Evolutionary conservation across 2,329 filamentous ascomycete species (phyloP), one percentile per base, ranked within the genome.

Genomic region (Dothistroma pini): DNA sequence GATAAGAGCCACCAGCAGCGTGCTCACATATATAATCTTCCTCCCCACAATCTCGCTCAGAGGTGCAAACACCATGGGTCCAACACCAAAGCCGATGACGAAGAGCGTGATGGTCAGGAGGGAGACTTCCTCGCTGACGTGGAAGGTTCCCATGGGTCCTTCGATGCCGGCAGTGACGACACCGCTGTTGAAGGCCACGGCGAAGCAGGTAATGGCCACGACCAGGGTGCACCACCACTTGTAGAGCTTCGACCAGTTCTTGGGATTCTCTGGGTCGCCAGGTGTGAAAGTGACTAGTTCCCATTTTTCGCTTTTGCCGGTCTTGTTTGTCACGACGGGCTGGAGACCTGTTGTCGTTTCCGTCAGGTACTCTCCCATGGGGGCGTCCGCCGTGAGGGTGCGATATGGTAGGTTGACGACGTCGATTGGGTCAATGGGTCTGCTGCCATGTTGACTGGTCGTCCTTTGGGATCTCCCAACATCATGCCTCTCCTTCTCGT

Each of bases 151-250:
- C 0, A 79, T 74, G 0, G 91, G 86, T 1, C 87, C 89, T 2
- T 72, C 77, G 3, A 96, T 79, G 71, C 92, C 89, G 11, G 91
- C 86, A 0, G 91, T 96, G 71, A 96, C 87, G 66, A 96, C 87
- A 56, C 86, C 86, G 54, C 87, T 91, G 68, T 80, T 77, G 67
- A 80, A 78, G 0, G 78, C 79, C 4, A 80, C 76, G 3, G 76
- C 76, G 60, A 81, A 80, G 66, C 78, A 80, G 0, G 78, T 79
- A 0, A 78, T 34, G 0, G 91, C 89, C 0, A 96, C 90, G 16
- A 91, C 86, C 88, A 96, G 91, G 25, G 91, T 96, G 50, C 70
- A 71, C 53, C 66, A 69, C 72, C 72, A 74, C 52, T 74, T 74
- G 60, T 64, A 68, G 25, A 63, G 63, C 25, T 65, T 65, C 2